These are phyloP conservation scores for Botrytis porri DNA, from an alignment of 2,329 filamentous ascomycete genomes.

Conservation along the genomic window DNA sequence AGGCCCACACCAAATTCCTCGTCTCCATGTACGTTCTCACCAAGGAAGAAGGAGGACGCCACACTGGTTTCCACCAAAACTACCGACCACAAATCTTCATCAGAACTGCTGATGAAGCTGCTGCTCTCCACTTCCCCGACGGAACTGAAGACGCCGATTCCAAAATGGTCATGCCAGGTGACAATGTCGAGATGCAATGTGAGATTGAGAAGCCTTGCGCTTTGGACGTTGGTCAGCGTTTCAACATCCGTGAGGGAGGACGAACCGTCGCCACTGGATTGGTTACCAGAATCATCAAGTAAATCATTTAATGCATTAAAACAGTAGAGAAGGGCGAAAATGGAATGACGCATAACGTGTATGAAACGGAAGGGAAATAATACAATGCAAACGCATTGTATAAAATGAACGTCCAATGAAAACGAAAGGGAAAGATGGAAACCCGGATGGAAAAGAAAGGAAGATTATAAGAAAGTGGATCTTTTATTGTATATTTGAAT, in stretches of 20 bases:
- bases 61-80: constrained; percentile 93
- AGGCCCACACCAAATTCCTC: constrained; percentile 88
- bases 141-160: constrained; percentile 66
- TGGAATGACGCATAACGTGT: not conserved
- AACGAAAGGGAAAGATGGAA: constrained; percentile 1
- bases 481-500: constrained; percentile 9
- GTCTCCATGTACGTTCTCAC: constrained; percentile 94
- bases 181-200: constrained; percentile 97
- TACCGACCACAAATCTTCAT: constrained; percentile 97
- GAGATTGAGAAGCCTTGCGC: constrained; percentile 82
- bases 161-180: constrained; percentile 95
- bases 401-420: constrained; percentile 1
- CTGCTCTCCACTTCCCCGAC: constrained; percentile 82
- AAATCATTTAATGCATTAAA: constrained; percentile 26
- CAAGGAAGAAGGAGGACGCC: constrained; percentile 97
- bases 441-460: not conserved
- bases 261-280: constrained; percentile 83
- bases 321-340: not conserved
- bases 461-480: not conserved
- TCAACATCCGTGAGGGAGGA: constrained; percentile 98
- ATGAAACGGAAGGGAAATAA: constrained; percentile 1
- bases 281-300: constrained; percentile 66
- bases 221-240: constrained; percentile 86
- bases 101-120: constrained; percentile 81
- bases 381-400: constrained; percentile 4